Percentiles rank a stretch among this genome's conserved stretches.
These are phyloP conservation scores for Paspalum vaginatum DNA, from an alignment of 176 grass and related monocot species.

Conservation along the genomic window DNA sequence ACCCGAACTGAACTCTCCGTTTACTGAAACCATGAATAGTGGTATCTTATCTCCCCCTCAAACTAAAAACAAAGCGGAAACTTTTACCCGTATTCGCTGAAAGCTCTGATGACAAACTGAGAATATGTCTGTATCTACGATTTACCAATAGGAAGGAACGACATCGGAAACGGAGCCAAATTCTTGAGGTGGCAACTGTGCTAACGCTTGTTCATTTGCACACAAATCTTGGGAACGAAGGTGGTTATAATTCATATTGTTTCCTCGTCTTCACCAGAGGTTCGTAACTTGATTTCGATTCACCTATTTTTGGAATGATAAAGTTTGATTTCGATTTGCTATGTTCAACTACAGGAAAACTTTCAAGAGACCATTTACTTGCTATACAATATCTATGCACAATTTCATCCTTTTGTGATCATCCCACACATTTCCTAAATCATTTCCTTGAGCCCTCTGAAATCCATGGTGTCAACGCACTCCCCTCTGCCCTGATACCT, in stretches of 20 bases:
- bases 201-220: neutral
- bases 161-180: neutral
- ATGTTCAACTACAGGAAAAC: neutral
- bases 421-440: no score
- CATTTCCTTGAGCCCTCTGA: slow-evolving; percentile 40
- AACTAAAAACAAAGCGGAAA: neutral
- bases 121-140: neutral
- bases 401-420: neutral
- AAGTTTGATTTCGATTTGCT: neutral
- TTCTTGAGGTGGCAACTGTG: neutral
- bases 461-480: slow-evolving; percentile 49
- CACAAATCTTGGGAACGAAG: neutral
- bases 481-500: slow-evolving; percentile 24
- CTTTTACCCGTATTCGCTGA: neutral
- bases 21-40: neutral
- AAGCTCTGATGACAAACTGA: neutral
- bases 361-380: neutral
- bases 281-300: neutral
- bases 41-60: neutral
- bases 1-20: neutral
- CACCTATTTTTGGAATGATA: neutral
- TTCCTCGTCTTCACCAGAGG: neutral
- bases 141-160: neutral
- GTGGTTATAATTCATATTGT: neutral
- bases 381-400: neutral